Base-by-base conservation (phyloP, 2,329 filamentous ascomycete species). In the Cladorrhinum sp. region DNA sequence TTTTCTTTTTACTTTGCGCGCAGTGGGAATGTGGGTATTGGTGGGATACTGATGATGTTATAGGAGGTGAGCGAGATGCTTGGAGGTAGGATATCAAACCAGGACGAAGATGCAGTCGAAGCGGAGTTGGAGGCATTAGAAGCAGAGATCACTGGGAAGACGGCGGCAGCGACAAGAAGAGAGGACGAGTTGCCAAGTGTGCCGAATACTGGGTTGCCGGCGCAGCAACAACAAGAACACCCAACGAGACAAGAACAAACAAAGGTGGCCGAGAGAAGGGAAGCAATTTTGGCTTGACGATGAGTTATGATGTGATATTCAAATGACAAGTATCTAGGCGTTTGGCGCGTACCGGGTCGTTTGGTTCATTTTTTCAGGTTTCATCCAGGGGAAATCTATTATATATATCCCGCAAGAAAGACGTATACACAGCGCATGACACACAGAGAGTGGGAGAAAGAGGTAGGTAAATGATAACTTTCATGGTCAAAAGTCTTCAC, bases 41-140 rank as follows among this genome's bases (percentile, higher is more conserved):
- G 7, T 53, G 14, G 9, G 16, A 42, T n/a, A n/a, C n/a, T n/a
- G 30, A 20, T 49, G 23, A 58, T 10, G 18, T 21, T 60, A 66
- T 70, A 96, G 90, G 94, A 99, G 79, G 85, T 99, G 68, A 95
- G 89, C 76, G 91, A 96, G 55, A 90, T 97, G 84, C 85, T 99
- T 2, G 90, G 88, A 33, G 90, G 90, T 12, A 86, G 88, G 68
- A 93, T 99, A 79, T 91, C 92, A 14, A 95, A 92, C 71, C 90
- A 96, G 70, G 95, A 99, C 75, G 95, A 99, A 75, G 94, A 98
- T 71, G 95, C 97, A 71, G 95, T 99, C 33, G 95, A 99, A 73
- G 93, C 97, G 71, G 95, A 99, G 77, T 80, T 99, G 57, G 91
- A 90, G 59, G 88, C 87, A 1, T 81, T 99, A 66, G 90, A 93